Base-by-base conservation (phyloP, 148 eudicot species). In the Chenopodium formosanum region DNA sequence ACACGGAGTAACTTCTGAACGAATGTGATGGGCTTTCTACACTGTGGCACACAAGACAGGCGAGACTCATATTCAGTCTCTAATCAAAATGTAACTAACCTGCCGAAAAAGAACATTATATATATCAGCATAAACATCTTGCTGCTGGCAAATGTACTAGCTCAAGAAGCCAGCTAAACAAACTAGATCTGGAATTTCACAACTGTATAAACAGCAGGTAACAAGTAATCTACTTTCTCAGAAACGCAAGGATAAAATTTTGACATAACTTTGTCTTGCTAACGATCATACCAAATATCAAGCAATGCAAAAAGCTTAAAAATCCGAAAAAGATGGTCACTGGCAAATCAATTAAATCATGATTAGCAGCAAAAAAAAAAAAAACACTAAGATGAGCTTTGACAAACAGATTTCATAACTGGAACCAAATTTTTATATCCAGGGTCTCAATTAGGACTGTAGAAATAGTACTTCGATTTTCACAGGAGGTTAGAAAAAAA, bases 1-100 rank as follows among this genome's bases (percentile, higher is more conserved):
- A 94, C 23, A 90, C 87, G 0, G 98, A 94, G 90, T 91, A 91
- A 78, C 98, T 94, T 86, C 98, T 85, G 77, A 91, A 91, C 50
- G 97, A 94, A 78, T 86, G 90, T 40, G 98, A 93, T 2, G 98
- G 98, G 75, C 98, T 94, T 81, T 92, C 93, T 65, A 94, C 97
- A 22, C 93, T 81, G 69, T 90, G 98, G 90, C 97, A 94, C 71
- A 89, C 95, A 31, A 94, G 91, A 79, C 98, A 94, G 76, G 97
- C 94, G 78, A 92, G 89, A 82, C 95, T 92, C 98, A 94, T 94
- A 12, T 85, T 89, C 63, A 63, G 85, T 80, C 79, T 77, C 79
- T 32, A 48, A 50, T 63, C 78, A 34, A 64, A 29, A 34, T 64
- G 70, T 73, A 81, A 78, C 25, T 37, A 78, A 25, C 70, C 84